Evolutionary conservation across 371 early-diverging fungal genomes (phyloP).

Genomic region (Mucor velutinosus): DNA sequence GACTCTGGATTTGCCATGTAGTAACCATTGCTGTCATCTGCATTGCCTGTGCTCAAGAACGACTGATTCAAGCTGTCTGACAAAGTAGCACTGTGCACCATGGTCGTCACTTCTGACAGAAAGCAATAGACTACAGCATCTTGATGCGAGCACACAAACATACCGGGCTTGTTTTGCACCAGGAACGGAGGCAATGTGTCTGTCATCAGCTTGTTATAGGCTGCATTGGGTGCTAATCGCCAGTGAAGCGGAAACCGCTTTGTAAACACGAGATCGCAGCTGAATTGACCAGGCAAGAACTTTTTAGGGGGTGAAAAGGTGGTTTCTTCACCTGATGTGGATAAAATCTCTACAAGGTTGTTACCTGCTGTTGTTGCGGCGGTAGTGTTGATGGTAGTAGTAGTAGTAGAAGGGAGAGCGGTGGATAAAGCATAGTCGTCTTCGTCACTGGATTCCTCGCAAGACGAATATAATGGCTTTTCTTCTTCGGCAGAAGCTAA

Average conservation of each 20-base stretch:
- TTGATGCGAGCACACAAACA: constrained; percentile 68
- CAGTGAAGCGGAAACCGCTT: constrained; percentile 74
- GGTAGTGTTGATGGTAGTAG: not conserved
- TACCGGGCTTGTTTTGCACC: constrained; percentile 75
- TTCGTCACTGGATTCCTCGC: constrained; percentile 59
- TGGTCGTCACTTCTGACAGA: constrained; percentile 47
- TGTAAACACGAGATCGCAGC: constrained; percentile 67
- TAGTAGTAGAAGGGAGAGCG: not conserved
- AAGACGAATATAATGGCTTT: constrained; percentile 34
- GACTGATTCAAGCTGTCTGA: constrained; percentile 15
- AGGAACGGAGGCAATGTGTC: constrained; percentile 62
- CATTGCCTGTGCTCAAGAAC: constrained; percentile 1
- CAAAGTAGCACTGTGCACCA: not conserved
- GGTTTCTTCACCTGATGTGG: constrained; percentile 47
- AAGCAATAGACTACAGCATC: constrained; percentile 65
- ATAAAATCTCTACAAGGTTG: constrained; percentile 47
- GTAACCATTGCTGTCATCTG: not conserved
- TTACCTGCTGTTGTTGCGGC: constrained; percentile 9
- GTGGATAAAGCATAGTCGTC: not conserved
- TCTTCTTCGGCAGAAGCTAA: constrained; percentile 50
- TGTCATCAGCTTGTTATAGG: constrained; percentile 60
- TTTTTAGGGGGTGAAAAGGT: constrained; percentile 39
- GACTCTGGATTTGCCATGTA: constrained; percentile 18
- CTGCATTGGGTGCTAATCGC: constrained; percentile 71
- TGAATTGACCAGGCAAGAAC: constrained; percentile 69